Conservation (phyloP, 2,329 filamentous ascomycete genomes). For the Ophiosphaerella narmari region DNA sequence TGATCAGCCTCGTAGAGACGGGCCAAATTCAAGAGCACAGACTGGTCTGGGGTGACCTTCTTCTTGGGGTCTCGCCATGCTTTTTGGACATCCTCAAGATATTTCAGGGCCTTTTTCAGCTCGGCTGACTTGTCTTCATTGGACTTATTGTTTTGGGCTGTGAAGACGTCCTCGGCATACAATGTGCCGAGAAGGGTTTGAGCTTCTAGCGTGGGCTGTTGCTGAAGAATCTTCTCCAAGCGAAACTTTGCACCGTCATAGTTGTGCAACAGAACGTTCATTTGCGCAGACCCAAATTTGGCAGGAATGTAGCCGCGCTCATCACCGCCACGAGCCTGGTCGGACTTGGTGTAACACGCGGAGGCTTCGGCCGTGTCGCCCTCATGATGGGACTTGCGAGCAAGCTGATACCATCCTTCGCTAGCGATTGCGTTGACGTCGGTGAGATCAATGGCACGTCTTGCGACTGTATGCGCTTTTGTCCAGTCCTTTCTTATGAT, state of each 20-base stretch:
- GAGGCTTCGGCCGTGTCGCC: conserved; percentile 75
- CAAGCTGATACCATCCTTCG: conserved; percentile 95
- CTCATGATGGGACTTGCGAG: conserved; percentile 85
- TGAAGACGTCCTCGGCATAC: conserved; percentile 93
- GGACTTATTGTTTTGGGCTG: conserved; percentile 69
- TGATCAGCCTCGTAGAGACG: conserved; percentile 84
- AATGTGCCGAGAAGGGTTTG: conserved; percentile 91
- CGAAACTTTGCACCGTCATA: conserved; percentile 90
- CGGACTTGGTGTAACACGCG: conserved; percentile 87
- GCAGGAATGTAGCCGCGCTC: conserved; percentile 91
- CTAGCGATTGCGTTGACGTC: conserved; percentile 96
- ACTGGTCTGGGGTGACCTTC: conserved; percentile 77
- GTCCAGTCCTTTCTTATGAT: conserved; percentile 77
- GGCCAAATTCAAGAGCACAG: conserved; percentile 88
- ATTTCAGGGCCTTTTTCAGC: conserved; percentile 80
- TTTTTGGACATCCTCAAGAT: conserved; percentile 81
- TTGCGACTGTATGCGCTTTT: conserved; percentile 83
- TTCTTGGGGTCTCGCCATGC: conserved; percentile 95
- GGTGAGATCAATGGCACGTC: conserved; percentile 92
- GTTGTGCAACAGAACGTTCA: conserved; percentile 82
- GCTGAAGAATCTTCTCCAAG: conserved; percentile 91
- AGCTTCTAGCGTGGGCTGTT: conserved; percentile 80
- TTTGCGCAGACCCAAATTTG: conserved; percentile 91
- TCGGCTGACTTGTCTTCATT: conserved; percentile 89
- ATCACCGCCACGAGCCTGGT: conserved; percentile 88